These are phyloP conservation scores for Selaginella moellendorffii DNA, from an alignment of 75 land plant species.

Conservation along the genomic window DNA sequence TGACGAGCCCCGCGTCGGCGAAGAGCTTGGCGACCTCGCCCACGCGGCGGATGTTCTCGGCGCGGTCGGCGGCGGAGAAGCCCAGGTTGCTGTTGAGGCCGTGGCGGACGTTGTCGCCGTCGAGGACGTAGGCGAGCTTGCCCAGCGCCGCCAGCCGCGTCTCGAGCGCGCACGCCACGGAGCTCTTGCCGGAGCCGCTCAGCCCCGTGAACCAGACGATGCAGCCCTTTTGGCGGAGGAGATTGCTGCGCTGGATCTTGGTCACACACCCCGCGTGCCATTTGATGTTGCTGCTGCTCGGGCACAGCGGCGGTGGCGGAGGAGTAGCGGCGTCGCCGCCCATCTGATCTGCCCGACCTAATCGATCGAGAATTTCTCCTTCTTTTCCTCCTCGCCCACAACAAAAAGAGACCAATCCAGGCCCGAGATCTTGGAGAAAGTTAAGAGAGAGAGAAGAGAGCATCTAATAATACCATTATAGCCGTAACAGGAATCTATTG, in stretches of 20 bases:
- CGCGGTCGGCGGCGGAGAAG: conserved; percentile 3
- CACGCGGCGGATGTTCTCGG: background rate
- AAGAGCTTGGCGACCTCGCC: conserved; percentile 10
- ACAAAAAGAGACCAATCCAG: too few relatives aligned
- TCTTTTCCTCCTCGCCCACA: too few relatives aligned
- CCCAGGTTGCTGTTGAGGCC: conserved; percentile 5
- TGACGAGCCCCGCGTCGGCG: conserved; percentile 9
- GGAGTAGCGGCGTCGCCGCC: too few relatives aligned
- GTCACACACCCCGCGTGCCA: conserved; percentile 1
- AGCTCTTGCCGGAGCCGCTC: conserved; percentile 6
- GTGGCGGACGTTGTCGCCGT: conserved; percentile 3
- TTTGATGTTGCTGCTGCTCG: conserved; percentile 3
- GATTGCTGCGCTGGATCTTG: background rate
- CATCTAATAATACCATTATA: too few relatives aligned
- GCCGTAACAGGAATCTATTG: too few relatives aligned
- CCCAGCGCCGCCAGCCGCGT: background rate
- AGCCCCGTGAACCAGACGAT: conserved; percentile 7
- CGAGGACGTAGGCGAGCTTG: background rate
- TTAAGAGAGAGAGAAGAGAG: too few relatives aligned
- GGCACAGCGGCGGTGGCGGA: too few relatives aligned
- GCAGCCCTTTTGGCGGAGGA: conserved; percentile 1
- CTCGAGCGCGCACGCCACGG: conserved; percentile 4
- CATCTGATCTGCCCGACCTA: too few relatives aligned
- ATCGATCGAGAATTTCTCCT: too few relatives aligned
- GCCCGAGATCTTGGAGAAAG: too few relatives aligned